Evolutionary conservation across 306 rosid genomes (phyloP).

Genomic region (Rubus idaeus): DNA sequence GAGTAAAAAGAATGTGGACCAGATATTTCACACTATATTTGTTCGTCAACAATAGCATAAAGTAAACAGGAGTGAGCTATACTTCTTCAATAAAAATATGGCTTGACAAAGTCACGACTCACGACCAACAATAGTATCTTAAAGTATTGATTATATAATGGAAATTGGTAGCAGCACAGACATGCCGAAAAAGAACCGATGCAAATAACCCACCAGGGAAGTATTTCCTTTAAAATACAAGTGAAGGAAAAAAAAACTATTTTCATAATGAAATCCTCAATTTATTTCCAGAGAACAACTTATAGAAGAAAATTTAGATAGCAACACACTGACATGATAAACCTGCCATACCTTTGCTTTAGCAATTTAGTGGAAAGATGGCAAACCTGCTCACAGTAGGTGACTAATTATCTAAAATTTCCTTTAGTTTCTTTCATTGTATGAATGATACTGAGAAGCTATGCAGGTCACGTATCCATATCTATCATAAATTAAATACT

Average conservation of each 20-base stretch:
- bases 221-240: not conserved
- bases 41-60: not conserved
- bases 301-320: not conserved
- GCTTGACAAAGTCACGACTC: no score
- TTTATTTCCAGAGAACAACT: not conserved
- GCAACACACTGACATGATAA: conserved; percentile 18
- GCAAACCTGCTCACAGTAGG: not conserved
- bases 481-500: not conserved
- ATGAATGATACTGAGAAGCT: not conserved
- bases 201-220: not conserved
- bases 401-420: not conserved
- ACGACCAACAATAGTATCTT: no score
- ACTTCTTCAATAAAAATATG: no score
- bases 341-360: conserved; percentile 44
- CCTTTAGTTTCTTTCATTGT: not conserved
- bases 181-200: not conserved
- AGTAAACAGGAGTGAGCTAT: no score
- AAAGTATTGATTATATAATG: no score
- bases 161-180: not conserved
- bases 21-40: no score
- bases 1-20: not conserved
- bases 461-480: not conserved
- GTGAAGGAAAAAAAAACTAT: not conserved
- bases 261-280: not conserved
- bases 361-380: not conserved